A percentile compares a stretch with the other conserved stretches of the same genome.
phyloP scores from a whole-genome alignment of 1,284 basidiomycete species.

The Wallemia ichthyophaga region DNA sequence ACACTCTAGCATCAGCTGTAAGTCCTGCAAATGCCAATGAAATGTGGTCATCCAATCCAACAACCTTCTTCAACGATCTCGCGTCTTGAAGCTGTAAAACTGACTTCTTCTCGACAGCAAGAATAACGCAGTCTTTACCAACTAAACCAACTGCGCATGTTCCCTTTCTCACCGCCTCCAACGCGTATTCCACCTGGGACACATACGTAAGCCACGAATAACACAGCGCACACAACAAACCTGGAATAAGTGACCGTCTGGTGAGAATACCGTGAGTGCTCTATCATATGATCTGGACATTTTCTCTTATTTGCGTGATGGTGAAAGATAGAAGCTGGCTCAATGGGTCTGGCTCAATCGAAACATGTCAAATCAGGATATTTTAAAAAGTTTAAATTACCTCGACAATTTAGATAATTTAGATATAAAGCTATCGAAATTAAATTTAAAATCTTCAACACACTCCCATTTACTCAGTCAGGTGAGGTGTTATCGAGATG shows the following conservation, averaged over 20 bases:
- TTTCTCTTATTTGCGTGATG: background rate
- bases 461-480: no score
- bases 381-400: background rate
- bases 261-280: conserved; percentile 83
- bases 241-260: conserved; percentile 71
- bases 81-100: conserved; percentile 93
- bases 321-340: no score
- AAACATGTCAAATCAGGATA: background rate
- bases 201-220: background rate
- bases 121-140: conserved; percentile 75
- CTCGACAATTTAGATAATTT: no score
- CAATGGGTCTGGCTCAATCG: no score
- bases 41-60: conserved; percentile 92
- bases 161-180: conserved; percentile 85
- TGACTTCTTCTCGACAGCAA: conserved; percentile 98
- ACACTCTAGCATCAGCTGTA: conserved; percentile 85
- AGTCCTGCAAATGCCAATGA: conserved; percentile 96
- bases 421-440: no score
- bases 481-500: no score
- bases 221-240: conserved; percentile 3
- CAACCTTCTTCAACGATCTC: conserved; percentile 86
- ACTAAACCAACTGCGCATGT: conserved; percentile 93
- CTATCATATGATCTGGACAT: conserved; percentile 7
- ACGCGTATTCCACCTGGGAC: conserved; percentile 76
- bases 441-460: no score